phyloP scores from a whole-genome alignment of 2,329 filamentous ascomycete genomes.

The Ophiostoma fasciatum region DNA sequence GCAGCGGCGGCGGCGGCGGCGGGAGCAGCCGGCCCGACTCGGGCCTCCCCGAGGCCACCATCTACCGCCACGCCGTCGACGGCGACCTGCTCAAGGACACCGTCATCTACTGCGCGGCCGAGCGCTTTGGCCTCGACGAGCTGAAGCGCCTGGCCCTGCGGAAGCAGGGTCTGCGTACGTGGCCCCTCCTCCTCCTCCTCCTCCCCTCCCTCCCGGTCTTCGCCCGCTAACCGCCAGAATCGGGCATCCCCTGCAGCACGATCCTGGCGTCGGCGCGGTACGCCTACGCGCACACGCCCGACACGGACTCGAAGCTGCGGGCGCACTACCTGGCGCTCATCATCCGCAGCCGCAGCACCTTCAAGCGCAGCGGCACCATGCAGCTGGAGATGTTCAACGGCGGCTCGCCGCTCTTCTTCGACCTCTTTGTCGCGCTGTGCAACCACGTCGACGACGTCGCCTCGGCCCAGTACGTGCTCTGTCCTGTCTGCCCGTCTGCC shows the following conservation, averaged over 20 bases:
- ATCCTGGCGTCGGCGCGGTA: constrained; percentile 80
- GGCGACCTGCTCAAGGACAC: constrained; percentile 73
- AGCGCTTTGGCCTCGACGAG: constrained; percentile 69
- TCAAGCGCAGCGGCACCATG: constrained; percentile 91
- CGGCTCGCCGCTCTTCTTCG: constrained; percentile 73
- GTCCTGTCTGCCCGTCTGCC: no score
- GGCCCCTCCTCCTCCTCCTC: neutral
- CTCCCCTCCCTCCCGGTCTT: neutral
- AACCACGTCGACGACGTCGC: constrained; percentile 70
- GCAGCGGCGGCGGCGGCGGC: constrained; percentile 28
- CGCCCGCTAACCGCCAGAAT: constrained; percentile 29
- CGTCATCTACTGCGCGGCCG: constrained; percentile 77
- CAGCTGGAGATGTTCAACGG: constrained; percentile 87
- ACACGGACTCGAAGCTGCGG: constrained; percentile 77
- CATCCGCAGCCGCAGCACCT: constrained; percentile 72
- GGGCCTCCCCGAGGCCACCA: constrained; percentile 41
- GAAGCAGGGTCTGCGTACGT: constrained; percentile 71
- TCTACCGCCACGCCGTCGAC: constrained; percentile 51
- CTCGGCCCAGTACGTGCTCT: constrained; percentile 25
- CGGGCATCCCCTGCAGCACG: constrained; percentile 68
- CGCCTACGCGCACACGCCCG: constrained; percentile 77
- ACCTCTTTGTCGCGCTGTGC: constrained; percentile 82
- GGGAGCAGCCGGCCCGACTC: constrained; percentile 22
- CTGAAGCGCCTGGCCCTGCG: constrained; percentile 72
- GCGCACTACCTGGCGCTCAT: constrained; percentile 88